A percentile compares a stretch with the other conserved stretches of the same genome.
Conservation (phyloP, 139 green algal species). For the Astrephomene gubernaculifera region DNA sequence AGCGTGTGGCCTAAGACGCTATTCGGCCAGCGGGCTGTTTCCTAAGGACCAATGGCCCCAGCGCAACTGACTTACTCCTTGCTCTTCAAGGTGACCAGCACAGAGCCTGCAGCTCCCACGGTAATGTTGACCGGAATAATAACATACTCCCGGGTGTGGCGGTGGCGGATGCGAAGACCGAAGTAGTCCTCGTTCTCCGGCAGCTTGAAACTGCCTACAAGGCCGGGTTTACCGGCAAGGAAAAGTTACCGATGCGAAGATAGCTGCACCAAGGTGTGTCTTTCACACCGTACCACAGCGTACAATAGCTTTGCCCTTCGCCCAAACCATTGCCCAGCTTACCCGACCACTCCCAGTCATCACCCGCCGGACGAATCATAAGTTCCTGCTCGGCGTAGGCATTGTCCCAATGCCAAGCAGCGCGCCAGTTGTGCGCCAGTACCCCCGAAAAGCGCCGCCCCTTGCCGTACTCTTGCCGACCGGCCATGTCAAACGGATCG, state of each 20-base stretch:
- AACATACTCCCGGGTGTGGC: slow-evolving; percentile 57
- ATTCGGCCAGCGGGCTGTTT: no score
- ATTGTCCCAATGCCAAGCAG: slow-evolving; percentile 82
- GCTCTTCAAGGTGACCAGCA: slow-evolving; percentile 71
- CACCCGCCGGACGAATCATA: slow-evolving; percentile 69
- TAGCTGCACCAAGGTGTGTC: no score
- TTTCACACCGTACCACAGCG: no score
- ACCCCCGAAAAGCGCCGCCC: slow-evolving; percentile 67
- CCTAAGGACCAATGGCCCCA: no score
- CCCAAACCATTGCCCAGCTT: no score
- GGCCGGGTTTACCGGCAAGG: no score
- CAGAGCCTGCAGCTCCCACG: slow-evolving; percentile 74
- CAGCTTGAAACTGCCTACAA: slow-evolving; percentile 76
- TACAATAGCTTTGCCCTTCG: no score
- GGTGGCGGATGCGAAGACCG: slow-evolving; percentile 76
- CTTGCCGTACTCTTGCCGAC: slow-evolving; percentile 35
- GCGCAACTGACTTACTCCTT: slow-evolving; percentile 52
- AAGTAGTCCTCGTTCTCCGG: slow-evolving; percentile 82
- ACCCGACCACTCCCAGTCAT: slow-evolving; percentile 58
- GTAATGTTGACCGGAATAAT: slow-evolving; percentile 91
- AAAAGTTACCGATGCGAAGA: no score
- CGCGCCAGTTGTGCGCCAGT: not conserved
- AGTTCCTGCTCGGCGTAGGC: slow-evolving; percentile 64
- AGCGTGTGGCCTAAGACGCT: no score
- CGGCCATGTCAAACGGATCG: slow-evolving; percentile 48